Evolutionary conservation across 106 monocot genomes (phyloP).

Genomic region (Dioscorea alata): DNA sequence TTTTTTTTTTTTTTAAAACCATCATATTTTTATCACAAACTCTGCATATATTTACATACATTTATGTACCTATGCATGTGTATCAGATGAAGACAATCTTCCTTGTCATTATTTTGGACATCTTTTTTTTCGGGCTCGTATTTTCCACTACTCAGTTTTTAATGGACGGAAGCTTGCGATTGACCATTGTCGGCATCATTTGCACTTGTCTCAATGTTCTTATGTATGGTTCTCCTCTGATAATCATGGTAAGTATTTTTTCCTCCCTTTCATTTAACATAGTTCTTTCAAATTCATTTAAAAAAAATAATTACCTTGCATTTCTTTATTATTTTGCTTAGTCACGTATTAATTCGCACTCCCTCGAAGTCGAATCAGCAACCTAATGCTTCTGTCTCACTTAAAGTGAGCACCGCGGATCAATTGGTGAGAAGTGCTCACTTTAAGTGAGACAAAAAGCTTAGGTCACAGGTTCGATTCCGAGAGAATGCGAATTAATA

Average conservation of each 20-base stretch:
- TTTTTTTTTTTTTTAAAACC: too few species aligned
- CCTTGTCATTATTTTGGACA: neutral
- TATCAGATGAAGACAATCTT: neutral
- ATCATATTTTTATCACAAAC: neutral
- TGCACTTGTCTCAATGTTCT: neutral
- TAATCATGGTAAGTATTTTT: neutral
- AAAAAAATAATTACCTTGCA: too few species aligned
- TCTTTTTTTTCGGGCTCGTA: neutral
- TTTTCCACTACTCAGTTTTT: neutral
- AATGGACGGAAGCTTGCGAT: neutral
- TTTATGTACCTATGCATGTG: neutral
- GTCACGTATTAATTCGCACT: too few species aligned
- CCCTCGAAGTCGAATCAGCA: too few species aligned
- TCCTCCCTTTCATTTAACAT: neutral
- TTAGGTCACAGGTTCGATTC: too few species aligned
- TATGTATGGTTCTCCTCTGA: slow-evolving; percentile 1
- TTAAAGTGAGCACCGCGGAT: too few species aligned
- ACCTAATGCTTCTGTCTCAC: too few species aligned
- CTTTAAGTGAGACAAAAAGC: too few species aligned
- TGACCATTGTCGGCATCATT: neutral
- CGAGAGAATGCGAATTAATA: too few species aligned
- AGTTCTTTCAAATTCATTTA: neutral
- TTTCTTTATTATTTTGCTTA: neutral
- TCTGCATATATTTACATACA: neutral
- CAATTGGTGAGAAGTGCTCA: too few species aligned